phyloP scores from a whole-genome alignment of 352 stramenopile species.

The Pythium sp. region DNA sequence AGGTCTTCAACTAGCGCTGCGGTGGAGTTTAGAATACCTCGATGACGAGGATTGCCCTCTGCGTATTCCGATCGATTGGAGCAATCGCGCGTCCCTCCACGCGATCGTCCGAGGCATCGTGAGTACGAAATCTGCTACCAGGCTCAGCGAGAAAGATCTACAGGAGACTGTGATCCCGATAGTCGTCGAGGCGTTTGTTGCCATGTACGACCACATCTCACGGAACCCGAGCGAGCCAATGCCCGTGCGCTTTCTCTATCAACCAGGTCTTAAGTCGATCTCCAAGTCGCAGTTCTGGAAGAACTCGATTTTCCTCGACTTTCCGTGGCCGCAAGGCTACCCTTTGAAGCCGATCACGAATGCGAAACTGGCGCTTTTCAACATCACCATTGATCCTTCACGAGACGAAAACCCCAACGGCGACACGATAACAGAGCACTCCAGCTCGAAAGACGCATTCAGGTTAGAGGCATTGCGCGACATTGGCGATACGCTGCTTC shows the following conservation, averaged over 20 bases:
- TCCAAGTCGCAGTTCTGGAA: slow-evolving; percentile 38
- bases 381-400: slow-evolving; percentile 51
- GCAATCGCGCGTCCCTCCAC: slow-evolving; percentile 26
- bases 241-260: slow-evolving; percentile 47
- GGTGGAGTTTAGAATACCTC: slow-evolving; percentile 51
- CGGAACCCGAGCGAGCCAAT: slow-evolving; percentile 37
- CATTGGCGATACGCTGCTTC: slow-evolving; percentile 31
- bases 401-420: slow-evolving; percentile 4
- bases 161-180: slow-evolving; percentile 31
- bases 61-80: slow-evolving; percentile 46
- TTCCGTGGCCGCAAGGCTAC: slow-evolving; percentile 25
- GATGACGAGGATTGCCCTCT: slow-evolving; percentile 39
- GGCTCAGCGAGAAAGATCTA: slow-evolving; percentile 4
- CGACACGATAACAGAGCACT: slow-evolving; percentile 10
- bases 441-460: slow-evolving; percentile 13
- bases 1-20: slow-evolving; percentile 47
- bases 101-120: slow-evolving; percentile 46
- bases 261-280: slow-evolving; percentile 20
- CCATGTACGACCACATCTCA: slow-evolving; percentile 33
- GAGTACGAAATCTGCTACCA: slow-evolving; percentile 31
- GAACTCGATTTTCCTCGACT: slow-evolving; percentile 42
- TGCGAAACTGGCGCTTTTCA: slow-evolving; percentile 45
- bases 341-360: slow-evolving; percentile 24
- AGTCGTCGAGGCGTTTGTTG: slow-evolving; percentile 45
- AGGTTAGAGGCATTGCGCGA: slow-evolving; percentile 29